Evolutionary conservation across 352 stramenopile species (phyloP).

Genomic region (Pythium pyrilobum): DNA sequence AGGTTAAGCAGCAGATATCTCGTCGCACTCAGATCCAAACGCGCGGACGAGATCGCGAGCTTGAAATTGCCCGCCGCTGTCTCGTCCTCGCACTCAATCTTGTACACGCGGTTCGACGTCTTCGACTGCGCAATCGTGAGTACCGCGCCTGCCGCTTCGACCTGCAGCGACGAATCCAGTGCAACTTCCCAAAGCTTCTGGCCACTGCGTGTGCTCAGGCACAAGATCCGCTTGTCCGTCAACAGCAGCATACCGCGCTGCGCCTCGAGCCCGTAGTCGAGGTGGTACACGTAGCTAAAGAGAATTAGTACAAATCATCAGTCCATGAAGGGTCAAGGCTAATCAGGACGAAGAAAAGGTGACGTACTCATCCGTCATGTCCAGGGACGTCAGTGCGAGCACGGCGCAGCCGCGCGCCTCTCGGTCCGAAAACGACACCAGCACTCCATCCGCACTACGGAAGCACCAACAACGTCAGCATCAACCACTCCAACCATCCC

Average conservation of each 20-base stretch:
- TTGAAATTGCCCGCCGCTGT: constrained; percentile 63
- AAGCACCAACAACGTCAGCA: neutral
- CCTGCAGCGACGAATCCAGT: constrained; percentile 70
- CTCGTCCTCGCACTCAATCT: constrained; percentile 66
- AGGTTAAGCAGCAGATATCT: constrained; percentile 79
- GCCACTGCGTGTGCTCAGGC: constrained; percentile 62
- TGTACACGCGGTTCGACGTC: constrained; percentile 41
- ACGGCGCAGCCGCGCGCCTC: constrained; percentile 74
- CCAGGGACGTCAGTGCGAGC: constrained; percentile 64
- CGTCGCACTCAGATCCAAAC: constrained; percentile 67
- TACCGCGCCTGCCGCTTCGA: constrained; percentile 29
- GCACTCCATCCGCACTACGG: constrained; percentile 59
- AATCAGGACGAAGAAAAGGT: no score
- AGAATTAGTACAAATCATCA: neutral
- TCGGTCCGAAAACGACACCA: constrained; percentile 79
- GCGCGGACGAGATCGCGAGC: constrained; percentile 68
- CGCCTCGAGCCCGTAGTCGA: constrained; percentile 68
- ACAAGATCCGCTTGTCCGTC: constrained; percentile 80
- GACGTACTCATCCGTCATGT: constrained; percentile 76
- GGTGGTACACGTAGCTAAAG: constrained; percentile 74
- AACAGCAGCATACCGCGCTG: constrained; percentile 67
- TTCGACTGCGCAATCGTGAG: constrained; percentile 57
- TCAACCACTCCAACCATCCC: no score
- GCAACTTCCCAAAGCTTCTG: constrained; percentile 81
- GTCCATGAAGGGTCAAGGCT: no score